phyloP scores from a whole-genome alignment of 2,329 filamentous ascomycete genomes.

The Rhynchosporium graminicola region DNA sequence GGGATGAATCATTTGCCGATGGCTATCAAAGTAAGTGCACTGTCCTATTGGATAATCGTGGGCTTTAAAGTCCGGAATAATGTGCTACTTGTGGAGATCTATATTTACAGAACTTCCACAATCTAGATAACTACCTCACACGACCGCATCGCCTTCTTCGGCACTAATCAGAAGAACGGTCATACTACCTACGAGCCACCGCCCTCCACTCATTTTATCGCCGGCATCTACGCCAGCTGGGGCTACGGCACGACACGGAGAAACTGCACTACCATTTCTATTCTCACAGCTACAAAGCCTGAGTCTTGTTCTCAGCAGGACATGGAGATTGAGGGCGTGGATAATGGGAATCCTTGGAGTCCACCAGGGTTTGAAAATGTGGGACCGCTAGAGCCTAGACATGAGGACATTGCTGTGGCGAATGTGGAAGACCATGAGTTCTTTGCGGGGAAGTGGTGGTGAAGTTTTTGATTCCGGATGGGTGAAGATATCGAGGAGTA shows the following conservation, averaged over 20 bases:
- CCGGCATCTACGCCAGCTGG: constrained; percentile 23
- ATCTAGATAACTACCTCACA: constrained; percentile 24
- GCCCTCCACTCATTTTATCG: constrained; percentile 10
- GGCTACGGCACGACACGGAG: constrained; percentile 10
- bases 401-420: constrained; percentile 11
- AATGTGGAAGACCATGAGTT: constrained; percentile 13
- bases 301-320: not conserved
- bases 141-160: constrained; percentile 21
- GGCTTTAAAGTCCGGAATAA: no score
- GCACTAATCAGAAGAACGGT: constrained; percentile 20
- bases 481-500: not conserved
- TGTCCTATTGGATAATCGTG: not conserved
- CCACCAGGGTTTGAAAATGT: constrained; percentile 9
- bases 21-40: constrained; percentile 22
- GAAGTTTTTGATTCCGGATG: not conserved
- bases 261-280: constrained; percentile 14
- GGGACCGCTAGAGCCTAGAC: not conserved
- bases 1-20: constrained; percentile 25
- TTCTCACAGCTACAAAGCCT: constrained; percentile 9
- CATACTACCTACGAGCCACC: constrained; percentile 15
- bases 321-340: not conserved
- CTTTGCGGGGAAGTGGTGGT: constrained; percentile 11
- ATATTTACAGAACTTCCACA: no score
- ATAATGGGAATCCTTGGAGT: not conserved
- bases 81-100: no score